These are phyloP conservation scores for Saksenaea oblongispora DNA, from an alignment of 371 early-diverging fungal genomes.

Conservation along the genomic window DNA sequence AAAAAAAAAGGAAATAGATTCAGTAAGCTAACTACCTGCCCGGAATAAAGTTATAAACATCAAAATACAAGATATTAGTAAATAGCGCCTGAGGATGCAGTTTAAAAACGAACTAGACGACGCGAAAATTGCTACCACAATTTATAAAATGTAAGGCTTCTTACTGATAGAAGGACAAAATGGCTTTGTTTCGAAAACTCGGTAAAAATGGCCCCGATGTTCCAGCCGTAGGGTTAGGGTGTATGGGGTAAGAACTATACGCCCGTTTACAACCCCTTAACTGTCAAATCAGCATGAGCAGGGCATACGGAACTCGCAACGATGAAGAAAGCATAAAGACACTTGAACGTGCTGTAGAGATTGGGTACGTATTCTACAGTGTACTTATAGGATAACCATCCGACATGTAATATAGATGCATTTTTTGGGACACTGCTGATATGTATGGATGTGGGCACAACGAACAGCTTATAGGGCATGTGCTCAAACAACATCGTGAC, in stretches of 20 bases:
- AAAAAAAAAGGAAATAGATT: no score
- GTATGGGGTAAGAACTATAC: conserved; percentile 9
- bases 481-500: conserved; percentile 38
- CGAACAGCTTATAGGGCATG: conserved; percentile 37
- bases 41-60: no score
- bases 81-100: no score
- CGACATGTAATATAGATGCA: conserved; percentile 12
- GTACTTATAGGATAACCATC: conserved; percentile 14
- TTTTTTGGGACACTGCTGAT: conserved; percentile 11
- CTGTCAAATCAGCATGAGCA: conserved; percentile 11
- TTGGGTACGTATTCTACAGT: conserved; percentile 14
- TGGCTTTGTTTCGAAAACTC: background rate
- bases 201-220: conserved; percentile 6
- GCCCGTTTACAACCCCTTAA: background rate
- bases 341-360: conserved; percentile 29
- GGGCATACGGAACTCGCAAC: background rate
- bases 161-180: background rate
- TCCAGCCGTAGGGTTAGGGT: conserved; percentile 14
- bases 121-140: background rate
- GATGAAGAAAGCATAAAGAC: conserved; percentile 33
- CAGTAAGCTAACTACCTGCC: no score
- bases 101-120: no score
- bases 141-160: background rate
- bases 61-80: no score
- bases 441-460: conserved; percentile 37